Percentiles rank a stretch among this genome's conserved stretches.
Conservation (phyloP, 257 asterid genomes). For the Fraxinus americana region DNA sequence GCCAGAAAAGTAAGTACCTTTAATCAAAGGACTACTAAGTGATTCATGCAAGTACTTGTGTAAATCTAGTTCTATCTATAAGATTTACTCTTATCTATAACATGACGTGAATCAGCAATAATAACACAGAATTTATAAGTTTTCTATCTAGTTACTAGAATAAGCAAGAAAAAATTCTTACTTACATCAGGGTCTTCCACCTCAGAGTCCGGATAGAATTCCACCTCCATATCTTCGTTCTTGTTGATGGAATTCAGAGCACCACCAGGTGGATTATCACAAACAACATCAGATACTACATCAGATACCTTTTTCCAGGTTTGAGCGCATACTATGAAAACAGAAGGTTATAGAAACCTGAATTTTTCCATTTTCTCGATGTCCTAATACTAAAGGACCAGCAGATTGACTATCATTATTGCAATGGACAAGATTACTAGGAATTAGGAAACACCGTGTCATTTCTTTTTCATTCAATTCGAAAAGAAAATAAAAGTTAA, state of each 20-base stretch:
- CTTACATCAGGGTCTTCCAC: slow-evolving; percentile 88
- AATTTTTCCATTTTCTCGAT: background rate
- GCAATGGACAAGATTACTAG: background rate
- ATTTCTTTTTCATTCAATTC: background rate
- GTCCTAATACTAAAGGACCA: background rate
- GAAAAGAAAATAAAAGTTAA: background rate
- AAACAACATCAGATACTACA: slow-evolving; percentile 33
- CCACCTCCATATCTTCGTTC: slow-evolving; percentile 54
- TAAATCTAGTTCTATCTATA: background rate
- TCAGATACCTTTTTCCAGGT: slow-evolving; percentile 4
- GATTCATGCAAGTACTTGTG: background rate
- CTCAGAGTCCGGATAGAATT: slow-evolving; percentile 63
- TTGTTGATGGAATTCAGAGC: slow-evolving; percentile 31
- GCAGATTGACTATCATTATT: background rate
- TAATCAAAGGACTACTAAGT: background rate
- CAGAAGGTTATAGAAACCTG: slow-evolving; percentile 3
- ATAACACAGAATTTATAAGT: too few relatives aligned
- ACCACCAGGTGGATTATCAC: slow-evolving; percentile 34
- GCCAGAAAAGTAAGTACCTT: background rate
- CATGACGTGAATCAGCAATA: too few relatives aligned
- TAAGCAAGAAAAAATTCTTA: slow-evolving; percentile 26
- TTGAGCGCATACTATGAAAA: background rate
- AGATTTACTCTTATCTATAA: background rate
- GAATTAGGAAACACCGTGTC: background rate
- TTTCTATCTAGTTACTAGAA: background rate